These are phyloP conservation scores for Penicillium flavigenum DNA, from an alignment of 495 filamentous ascomycete genomes.

Conservation along the genomic window DNA sequence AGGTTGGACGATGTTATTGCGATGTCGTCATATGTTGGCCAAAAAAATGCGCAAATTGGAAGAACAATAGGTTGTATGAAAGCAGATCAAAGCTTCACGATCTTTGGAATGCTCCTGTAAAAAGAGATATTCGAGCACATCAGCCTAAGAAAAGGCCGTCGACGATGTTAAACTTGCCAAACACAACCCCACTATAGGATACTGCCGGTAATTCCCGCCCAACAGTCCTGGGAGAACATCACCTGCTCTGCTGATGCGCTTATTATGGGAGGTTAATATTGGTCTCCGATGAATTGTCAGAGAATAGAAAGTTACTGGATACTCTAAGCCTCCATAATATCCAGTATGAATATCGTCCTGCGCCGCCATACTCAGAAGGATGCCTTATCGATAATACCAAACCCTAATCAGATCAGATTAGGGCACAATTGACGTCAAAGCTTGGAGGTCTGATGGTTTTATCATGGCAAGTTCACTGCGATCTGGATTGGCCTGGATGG, in stretches of 20 bases:
- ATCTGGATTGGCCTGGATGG: no score
- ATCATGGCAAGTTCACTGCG: not conserved
- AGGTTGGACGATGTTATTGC: not conserved
- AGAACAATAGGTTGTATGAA: no score
- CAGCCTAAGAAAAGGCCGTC: not conserved
- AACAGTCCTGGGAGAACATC: not conserved
- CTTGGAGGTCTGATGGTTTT: not conserved
- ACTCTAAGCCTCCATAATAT: not conserved
- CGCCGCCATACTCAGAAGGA: not conserved
- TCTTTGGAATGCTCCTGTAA: not conserved
- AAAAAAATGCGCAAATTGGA: not conserved
- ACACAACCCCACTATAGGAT: constrained; percentile 20
- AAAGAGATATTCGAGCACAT: not conserved
- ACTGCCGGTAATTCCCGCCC: constrained; percentile 21
- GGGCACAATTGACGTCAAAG: constrained; percentile 5
- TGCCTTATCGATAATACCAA: constrained; percentile 9
- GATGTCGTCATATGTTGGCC: not conserved
- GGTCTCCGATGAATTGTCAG: not conserved
- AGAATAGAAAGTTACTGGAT: not conserved
- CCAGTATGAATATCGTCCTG: not conserved
- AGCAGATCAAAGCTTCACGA: no score
- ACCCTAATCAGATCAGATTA: constrained; percentile 13
- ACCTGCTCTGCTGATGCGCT: not conserved
- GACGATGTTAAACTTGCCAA: constrained; percentile 1
- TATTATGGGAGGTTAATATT: not conserved